phyloP scores from a whole-genome alignment of 257 asterid species.

The Linaria vulgaris region DNA sequence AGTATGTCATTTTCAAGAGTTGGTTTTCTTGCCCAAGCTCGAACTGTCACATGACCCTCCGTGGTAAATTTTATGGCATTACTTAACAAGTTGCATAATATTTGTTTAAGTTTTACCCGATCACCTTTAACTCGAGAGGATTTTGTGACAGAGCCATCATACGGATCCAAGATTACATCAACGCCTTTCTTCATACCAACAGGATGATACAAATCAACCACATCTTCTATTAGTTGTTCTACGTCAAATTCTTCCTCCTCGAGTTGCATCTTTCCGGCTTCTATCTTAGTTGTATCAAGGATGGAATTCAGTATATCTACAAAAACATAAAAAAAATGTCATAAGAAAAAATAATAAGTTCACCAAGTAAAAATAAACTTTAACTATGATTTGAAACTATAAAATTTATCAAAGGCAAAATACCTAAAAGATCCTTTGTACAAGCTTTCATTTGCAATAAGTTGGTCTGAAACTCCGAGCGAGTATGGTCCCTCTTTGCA shows the following conservation, averaged over 20 bases:
- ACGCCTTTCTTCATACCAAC: constrained; percentile 64
- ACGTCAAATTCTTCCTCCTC: constrained; percentile 63
- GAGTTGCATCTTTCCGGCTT: constrained; percentile 62
- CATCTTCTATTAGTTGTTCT: constrained; percentile 57
- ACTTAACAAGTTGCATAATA: constrained; percentile 60
- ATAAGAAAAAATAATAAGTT: neutral
- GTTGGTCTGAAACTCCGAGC: constrained; percentile 39
- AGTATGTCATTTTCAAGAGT: constrained; percentile 36
- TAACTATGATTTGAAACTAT: neutral
- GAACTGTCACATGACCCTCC: constrained; percentile 61
- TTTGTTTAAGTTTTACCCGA: constrained; percentile 58
- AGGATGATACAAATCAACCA: constrained; percentile 58
- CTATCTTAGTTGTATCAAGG: constrained; percentile 72
- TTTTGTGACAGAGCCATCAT: constrained; percentile 51
- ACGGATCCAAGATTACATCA: constrained; percentile 66
- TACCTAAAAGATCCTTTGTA: constrained; percentile 53
- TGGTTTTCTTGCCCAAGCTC: constrained; percentile 63
- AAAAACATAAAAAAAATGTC: neutral
- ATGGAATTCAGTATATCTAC: constrained; percentile 66
- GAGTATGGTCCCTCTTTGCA: constrained; percentile 22
- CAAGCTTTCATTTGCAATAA: constrained; percentile 49
- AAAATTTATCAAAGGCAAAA: neutral
- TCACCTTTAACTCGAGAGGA: constrained; percentile 57
- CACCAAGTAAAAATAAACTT: neutral
- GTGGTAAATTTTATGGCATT: constrained; percentile 81